Evolutionary conservation across 768 basidiomycete genomes (phyloP).

Genomic region (Cystofilobasidium ferigula): DNA sequence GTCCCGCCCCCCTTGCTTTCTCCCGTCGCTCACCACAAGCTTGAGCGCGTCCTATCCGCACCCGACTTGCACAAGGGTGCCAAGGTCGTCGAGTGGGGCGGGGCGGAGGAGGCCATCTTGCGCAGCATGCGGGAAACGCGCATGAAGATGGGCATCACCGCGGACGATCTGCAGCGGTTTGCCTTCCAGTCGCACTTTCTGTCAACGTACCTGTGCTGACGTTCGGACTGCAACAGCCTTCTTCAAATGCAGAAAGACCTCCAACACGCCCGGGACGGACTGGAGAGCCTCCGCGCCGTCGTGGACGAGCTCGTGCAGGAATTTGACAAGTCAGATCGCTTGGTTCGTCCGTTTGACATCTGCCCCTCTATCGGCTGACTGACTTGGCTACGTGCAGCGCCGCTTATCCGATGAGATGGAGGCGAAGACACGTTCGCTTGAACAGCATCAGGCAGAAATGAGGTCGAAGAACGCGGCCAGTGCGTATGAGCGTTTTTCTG

Average conservation of each 20-base stretch:
- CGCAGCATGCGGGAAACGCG: constrained; percentile 37
- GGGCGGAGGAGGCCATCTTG: constrained; percentile 30
- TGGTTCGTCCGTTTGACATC: not conserved
- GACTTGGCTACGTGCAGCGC: constrained; percentile 42
- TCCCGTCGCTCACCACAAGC: constrained; percentile 35
- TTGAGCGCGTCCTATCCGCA: constrained; percentile 10
- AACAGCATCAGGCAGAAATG: constrained; percentile 42
- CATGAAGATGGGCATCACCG: constrained; percentile 37
- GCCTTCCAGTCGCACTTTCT: constrained; percentile 31
- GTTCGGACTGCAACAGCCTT: not conserved
- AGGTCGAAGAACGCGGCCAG: constrained; percentile 44
- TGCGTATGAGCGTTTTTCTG: constrained; percentile 35
- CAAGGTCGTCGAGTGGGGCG: constrained; percentile 17
- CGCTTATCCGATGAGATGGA: constrained; percentile 61
- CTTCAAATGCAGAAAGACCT: not conserved
- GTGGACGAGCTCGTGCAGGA: not conserved
- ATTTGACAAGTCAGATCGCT: not conserved
- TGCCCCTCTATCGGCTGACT: not conserved
- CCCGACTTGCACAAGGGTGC: constrained; percentile 17
- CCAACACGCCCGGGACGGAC: not conserved
- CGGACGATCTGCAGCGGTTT: constrained; percentile 55
- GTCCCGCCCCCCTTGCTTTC: constrained; percentile 31
- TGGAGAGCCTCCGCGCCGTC: not conserved
- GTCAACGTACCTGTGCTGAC: not conserved
- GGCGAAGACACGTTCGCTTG: constrained; percentile 47